Conservation (phyloP, 257 asterid species). For the Solanum rostratum region DNA sequence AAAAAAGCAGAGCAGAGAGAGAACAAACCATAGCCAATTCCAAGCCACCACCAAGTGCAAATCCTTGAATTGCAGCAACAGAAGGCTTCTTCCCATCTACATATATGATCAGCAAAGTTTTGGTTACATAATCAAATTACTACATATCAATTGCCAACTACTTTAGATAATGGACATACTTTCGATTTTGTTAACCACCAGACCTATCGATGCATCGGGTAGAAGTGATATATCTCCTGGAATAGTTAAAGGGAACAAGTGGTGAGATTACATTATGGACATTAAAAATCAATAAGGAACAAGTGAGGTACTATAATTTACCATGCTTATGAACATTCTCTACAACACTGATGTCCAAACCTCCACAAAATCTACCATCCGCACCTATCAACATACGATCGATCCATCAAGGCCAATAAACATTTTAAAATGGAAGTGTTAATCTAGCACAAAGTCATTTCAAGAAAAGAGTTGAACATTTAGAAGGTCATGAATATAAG, state of each 20-base stretch:
- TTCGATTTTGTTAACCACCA: constrained; percentile 38
- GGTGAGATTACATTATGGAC: background rate
- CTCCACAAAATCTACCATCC: constrained; percentile 1
- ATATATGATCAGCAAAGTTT: background rate
- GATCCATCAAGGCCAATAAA: background rate
- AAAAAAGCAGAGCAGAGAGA: background rate
- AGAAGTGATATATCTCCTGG: background rate
- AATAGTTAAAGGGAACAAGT: background rate
- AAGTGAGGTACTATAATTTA: background rate
- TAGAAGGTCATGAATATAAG: background rate
- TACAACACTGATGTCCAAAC: background rate
- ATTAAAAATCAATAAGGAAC: background rate
- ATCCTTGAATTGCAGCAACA: constrained; percentile 63
- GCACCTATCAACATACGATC: background rate
- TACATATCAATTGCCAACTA: background rate
- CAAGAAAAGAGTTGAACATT: background rate
- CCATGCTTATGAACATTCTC: constrained; percentile 3
- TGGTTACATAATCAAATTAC: background rate
- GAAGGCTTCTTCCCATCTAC: constrained; percentile 45
- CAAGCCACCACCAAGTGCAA: constrained; percentile 59
- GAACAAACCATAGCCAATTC: constrained; percentile 56
- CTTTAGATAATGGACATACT: constrained; percentile 11
- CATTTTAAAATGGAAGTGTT: background rate
- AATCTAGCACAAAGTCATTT: background rate
- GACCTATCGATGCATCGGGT: constrained; percentile 7